Evolutionary conservation across 2,329 filamentous ascomycete genomes (phyloP), one percentile per base, ranked within the genome.

Genomic region (Colletotrichum sublineola): DNA sequence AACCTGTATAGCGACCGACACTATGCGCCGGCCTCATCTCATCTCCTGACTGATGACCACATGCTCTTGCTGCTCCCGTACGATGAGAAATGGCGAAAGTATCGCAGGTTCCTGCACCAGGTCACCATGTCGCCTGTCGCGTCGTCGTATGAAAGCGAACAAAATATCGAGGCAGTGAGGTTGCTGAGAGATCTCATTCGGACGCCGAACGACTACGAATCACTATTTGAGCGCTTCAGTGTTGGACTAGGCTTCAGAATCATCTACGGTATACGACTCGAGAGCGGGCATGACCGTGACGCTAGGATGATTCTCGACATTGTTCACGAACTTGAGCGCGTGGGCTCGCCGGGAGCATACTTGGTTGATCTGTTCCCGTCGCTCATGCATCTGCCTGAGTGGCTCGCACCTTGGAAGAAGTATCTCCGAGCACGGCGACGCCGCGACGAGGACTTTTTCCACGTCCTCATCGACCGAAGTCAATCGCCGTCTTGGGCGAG

Each of bases 201-300:
- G 6, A 67, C 76, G 1, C 82, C 82, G 3, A 63, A 62, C 31
- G 74, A 80, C 57, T 85, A 84, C 71, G 80, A 83, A 38, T 77
- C 75, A 15, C 79, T 79, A 52, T 80, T 84, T 58, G 81, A 84
- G 64, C 77, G 82, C 9, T 84, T 84, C 70, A 79, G 83, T 9
- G 78, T 82, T 1, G 81, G 82, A 3, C 73, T 85, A 1, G 82
- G 84, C 12, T 78, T 84, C 20, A 80, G 84, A 4, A 75, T 85
- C 33, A 80, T 77, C 3, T 85, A 82, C 69, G 83, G 82, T 2
- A 80, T 80, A 57, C 73, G 74, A 0, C 77, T 84, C 18, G 75
- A 77, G 31, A 82, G 79, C 2, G 82, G 79, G 1, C 75, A 80
- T 2, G 82, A 83, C 42, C 73, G 75, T 1, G 68, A 78, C 48